Evolutionary conservation across 371 early-diverging fungal genomes (phyloP), one percentile per base, ranked within the genome.

Genomic region (Syncephalastrum sp.): DNA sequence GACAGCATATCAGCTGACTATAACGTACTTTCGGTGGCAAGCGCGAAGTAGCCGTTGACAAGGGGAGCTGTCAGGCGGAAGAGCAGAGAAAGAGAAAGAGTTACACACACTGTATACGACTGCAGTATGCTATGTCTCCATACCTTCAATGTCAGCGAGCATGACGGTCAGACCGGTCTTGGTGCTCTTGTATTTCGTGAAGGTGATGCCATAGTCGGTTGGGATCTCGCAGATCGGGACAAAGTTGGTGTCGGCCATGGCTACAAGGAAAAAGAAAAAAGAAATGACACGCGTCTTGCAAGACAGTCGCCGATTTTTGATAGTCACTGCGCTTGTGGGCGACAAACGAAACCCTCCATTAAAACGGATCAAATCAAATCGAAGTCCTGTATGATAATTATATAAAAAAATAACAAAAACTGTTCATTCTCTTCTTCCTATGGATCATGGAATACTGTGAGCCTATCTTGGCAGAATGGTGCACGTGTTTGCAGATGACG

Each of bases 121-220:
- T 33, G 5, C 7, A 6, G 6, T 33, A 10, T 33, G 1, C n/a
- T 15, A 4, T 46, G 16, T 27, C 2, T 17, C 23, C 41, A 50
- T 65, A 86, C 87, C 83, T 69, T 87, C 85, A 59, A 80, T 73
- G 59, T 85, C 83, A 49, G 82, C 81, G 61, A 81, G 65, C n/a
- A 82, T 72, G 17, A 84, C 79, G 12, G 81, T 82, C 15, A 87
- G 58, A 4, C 87, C 86, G 5, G 84, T 84, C 52, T 74, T 69
- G n/a, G 47, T 54, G 41, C 83, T 82, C 47, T 72, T 74, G 47
- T 76, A 80, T 61, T 85, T 85, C 23, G 83, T 82, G 49, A 84
- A 69, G 12, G 60, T 70, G 10, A 72, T 72, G 17, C 75, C 78
- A 64, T 70, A 72, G 14, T 77, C 72, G 5, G 77, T 72, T 23